These are phyloP conservation scores for Xerocomellus chrysenteron DNA, from an alignment of 768 basidiomycete genomes.

Conservation along the genomic window DNA sequence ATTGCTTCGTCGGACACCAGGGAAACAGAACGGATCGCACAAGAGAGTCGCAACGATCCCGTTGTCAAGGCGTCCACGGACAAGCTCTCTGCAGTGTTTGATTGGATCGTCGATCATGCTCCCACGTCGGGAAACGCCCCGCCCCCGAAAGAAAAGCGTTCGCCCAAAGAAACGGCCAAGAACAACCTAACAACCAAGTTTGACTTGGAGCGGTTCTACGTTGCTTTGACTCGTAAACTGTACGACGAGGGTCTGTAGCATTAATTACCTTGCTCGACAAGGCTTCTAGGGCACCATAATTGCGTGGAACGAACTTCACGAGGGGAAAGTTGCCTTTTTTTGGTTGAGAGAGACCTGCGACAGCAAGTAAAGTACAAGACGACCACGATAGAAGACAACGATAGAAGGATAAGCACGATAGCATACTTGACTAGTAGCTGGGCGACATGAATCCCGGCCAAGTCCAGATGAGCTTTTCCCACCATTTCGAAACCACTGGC, in stretches of 20 bases:
- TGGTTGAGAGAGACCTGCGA: no score
- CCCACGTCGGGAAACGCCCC: slow-evolving; percentile 35
- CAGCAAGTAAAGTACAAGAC: no score
- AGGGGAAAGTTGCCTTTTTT: no score
- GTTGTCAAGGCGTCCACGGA: slow-evolving; percentile 67
- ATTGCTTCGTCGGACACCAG: slow-evolving; percentile 5
- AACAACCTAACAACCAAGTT: slow-evolving; percentile 63
- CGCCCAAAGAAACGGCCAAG: slow-evolving; percentile 28
- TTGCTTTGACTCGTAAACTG: slow-evolving; percentile 84
- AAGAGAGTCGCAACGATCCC: slow-evolving; percentile 46
- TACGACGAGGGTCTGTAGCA: slow-evolving; percentile 84
- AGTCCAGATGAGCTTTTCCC: no score
- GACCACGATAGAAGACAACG: no score
- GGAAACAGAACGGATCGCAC: slow-evolving; percentile 21
- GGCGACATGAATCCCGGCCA: no score
- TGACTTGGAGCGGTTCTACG: slow-evolving; percentile 86
- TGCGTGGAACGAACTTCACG: no score
- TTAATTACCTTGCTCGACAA: not conserved
- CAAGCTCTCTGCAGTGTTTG: slow-evolving; percentile 70
- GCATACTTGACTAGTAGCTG: no score
- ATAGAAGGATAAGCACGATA: no score
- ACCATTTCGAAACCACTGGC: no score
- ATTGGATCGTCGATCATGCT: slow-evolving; percentile 76
- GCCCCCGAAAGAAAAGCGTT: slow-evolving; percentile 19
- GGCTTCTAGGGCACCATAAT: no score